A percentile compares a stretch with the other conserved stretches of the same genome.
Evolutionary conservation across 164 flowering plant genomes (phyloP).

Genomic region (Vitis vinifera): DNA sequence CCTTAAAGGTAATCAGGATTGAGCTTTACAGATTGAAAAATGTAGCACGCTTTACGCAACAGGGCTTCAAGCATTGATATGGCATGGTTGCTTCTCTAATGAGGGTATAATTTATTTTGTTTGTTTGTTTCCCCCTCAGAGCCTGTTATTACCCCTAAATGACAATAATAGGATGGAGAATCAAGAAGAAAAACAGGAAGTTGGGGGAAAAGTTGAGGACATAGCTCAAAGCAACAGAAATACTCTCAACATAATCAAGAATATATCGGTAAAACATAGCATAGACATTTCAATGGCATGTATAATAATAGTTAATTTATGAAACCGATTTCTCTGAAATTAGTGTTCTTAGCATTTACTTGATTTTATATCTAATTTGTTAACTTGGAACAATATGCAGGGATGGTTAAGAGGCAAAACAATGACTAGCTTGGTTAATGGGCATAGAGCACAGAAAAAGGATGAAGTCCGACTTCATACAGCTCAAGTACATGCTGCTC

Average conservation of each 20-base stretch:
- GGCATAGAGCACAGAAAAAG: slow-evolving; percentile 16
- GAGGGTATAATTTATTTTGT: background rate
- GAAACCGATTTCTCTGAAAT: background rate
- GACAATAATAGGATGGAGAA: background rate
- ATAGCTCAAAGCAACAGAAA: background rate
- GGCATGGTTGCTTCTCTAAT: background rate
- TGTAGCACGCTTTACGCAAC: background rate
- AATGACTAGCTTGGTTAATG: slow-evolving; percentile 5
- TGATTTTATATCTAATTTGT: background rate
- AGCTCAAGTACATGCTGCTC: slow-evolving; percentile 32
- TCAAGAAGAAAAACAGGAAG: background rate
- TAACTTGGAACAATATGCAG: slow-evolving; percentile 13
- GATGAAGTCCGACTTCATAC: slow-evolving; percentile 26
- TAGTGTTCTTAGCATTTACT: background rate
- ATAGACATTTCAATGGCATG: too few relatives aligned
- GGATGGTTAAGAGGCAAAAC: slow-evolving; percentile 18
- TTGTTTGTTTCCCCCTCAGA: background rate
- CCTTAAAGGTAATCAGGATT: too few relatives aligned
- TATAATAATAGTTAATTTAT: too few relatives aligned
- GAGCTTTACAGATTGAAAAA: too few relatives aligned
- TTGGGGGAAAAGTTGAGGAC: background rate
- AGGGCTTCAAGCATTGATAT: background rate
- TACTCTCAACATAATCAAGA: background rate
- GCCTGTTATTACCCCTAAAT: background rate
- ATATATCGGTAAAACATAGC: slow-evolving; percentile 3